Base-by-base conservation (phyloP, 2,329 filamentous ascomycete genomes). In the Scedosporium dehoogii region DNA sequence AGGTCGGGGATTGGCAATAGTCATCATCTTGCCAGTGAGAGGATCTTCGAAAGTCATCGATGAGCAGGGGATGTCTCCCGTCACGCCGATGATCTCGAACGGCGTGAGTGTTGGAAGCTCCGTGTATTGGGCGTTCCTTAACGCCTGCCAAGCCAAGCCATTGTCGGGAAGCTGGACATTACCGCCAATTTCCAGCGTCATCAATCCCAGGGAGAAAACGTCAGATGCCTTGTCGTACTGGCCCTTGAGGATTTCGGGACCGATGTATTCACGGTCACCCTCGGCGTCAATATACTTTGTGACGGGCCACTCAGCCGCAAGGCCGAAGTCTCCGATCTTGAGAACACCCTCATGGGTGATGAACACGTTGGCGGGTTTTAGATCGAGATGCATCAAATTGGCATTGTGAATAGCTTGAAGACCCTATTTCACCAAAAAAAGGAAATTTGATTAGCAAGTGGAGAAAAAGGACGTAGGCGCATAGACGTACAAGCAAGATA, bases 161-260 rank as follows among this genome's bases (percentile, higher is more conserved):
- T 97, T 96, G 70, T 97, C 92, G 0, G 94, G 94, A 29, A 99
- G 86, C 65, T 91, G 87, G 59, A 96, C 92, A 70, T 99, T 99
- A 66, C 90, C 92, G 27, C 92, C 93, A 69, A 92, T 94, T 76
- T 99, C 94, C 59, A 97, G 85, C 73, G 96, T 90, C 73, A 97
- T 96, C 69, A 97, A 84, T 60, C 94, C 94, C 33, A 99, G 84
- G 10, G 94, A 91, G 74, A 97, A 99, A 59, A 99, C 84, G 73
- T 99, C 94, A 42, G 92, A 90, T 44, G 93, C 90, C 73, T 93
- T 94, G 75, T 96, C 92, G 68, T 89, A 94, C 66, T 87, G 85
- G 51, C 92, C 93, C 70, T 85, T 85, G 21, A 99, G 84, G 65
- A 96, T 91, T 74, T 99, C 94, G 0, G 92, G 92, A 1, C 90